Conservation (phyloP, 805 yeast species). For the Saturnispora halmiae region DNA sequence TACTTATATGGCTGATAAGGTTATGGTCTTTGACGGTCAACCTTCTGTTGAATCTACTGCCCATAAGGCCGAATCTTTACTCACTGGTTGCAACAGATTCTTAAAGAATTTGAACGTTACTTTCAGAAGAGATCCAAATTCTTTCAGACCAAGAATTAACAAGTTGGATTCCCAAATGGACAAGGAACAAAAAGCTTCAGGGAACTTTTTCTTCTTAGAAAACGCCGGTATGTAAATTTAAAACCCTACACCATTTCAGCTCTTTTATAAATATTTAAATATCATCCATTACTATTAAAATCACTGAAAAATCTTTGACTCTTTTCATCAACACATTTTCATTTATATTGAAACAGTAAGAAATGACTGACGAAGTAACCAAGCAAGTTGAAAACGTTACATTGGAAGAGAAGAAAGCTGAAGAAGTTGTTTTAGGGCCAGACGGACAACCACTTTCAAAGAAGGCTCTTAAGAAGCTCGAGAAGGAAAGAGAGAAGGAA, state of each 20-base stretch:
- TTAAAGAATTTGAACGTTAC: slow-evolving; percentile 95
- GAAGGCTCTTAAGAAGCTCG: slow-evolving; percentile 90
- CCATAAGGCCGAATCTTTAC: slow-evolving; percentile 79
- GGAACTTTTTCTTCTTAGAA: slow-evolving; percentile 95
- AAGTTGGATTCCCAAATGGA: slow-evolving; percentile 98
- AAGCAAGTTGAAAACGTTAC: slow-evolving; percentile 23
- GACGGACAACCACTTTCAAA: slow-evolving; percentile 87
- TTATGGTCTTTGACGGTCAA: slow-evolving; percentile 93
- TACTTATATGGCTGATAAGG: slow-evolving; percentile 96
- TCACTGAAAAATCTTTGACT: neutral
- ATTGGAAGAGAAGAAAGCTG: slow-evolving; percentile 13
- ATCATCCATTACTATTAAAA: neutral
- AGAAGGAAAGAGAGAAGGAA: slow-evolving; percentile 87
- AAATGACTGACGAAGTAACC: slow-evolving; percentile 25
- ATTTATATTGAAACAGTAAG: neutral
- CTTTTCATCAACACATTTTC: neutral
- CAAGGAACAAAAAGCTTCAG: slow-evolving; percentile 86
- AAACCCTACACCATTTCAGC: neutral
- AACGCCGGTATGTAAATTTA: slow-evolving; percentile 33
- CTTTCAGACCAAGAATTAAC: slow-evolving; percentile 97
- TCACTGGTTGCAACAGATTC: slow-evolving; percentile 96
- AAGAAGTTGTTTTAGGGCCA: slow-evolving; percentile 25
- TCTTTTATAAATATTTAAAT: neutral
- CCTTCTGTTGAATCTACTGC: slow-evolving; percentile 86
- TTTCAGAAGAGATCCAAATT: slow-evolving; percentile 97